Evolutionary conservation across 164 flowering plant species (phyloP), one percentile per base, ranked within the genome.

Genomic region (Aristolochia fimbriata): DNA sequence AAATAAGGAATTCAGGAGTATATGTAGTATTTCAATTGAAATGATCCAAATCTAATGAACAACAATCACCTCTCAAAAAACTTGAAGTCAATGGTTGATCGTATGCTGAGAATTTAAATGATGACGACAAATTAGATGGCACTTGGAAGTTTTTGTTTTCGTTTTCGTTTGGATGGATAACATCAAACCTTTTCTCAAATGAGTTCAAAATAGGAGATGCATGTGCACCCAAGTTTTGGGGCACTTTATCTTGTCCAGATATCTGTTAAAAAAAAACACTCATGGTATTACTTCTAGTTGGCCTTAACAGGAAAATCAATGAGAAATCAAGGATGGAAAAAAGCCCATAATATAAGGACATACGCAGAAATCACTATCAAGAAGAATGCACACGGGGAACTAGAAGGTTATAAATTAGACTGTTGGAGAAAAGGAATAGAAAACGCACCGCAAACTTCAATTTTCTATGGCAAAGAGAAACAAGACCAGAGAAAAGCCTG

Each of bases 401-500:
- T 6, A 37, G 12, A 10, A 37, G 43, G 30, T 27, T 37, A 37
- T 37, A 37, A 10, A 37, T 31, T 10, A 37, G 12, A 37, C 12
- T 37, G 9, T 10, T 37, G 43, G 11, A 6, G 43, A 37, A 3
- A 37, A 37, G 43, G 43, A 41, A 52, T 15, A 17, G 57, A 61
- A 45, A 1, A 78, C 91, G n/a, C 64, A 88, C 96, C 66, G 77
- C 88, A 77, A 91, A 88, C 74, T 68, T 85, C 67, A 91, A 62
- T 0, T 87, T 82, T 57, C 83, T 77, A 46, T 77, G 85, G 76
- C 76, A 73, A 37, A 91, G 83, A 60, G 78, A 76, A 22, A 91
- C 94, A 46, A 88, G 88, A 54, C 98, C 96, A 57, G 87, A 73
- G 75, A 91, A 88, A 55, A 91, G 93, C 80, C 62, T 80, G 27